These are phyloP conservation scores for Galerina marginata DNA, from an alignment of 768 basidiomycete species.

Conservation along the genomic window DNA sequence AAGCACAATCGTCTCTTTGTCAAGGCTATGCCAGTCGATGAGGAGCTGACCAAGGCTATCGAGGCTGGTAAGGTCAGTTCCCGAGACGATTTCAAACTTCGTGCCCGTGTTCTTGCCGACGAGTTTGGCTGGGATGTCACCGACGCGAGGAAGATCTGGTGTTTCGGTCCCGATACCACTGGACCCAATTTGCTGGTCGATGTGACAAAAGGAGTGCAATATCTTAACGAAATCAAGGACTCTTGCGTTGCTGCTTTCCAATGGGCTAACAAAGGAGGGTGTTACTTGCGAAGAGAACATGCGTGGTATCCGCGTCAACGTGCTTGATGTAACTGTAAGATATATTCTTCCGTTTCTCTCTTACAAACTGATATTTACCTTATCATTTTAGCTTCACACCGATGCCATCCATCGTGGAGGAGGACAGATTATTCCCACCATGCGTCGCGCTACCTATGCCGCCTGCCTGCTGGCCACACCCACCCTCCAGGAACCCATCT, in stretches of 20 bases:
- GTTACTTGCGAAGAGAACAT: slow-evolving; percentile 97
- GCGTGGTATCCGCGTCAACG: slow-evolving; percentile 97
- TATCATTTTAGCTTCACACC: slow-evolving; percentile 76
- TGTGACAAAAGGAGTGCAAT: slow-evolving; percentile 99
- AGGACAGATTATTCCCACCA: slow-evolving; percentile 97
- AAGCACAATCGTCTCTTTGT: slow-evolving; percentile 99
- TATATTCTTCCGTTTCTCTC: not conserved
- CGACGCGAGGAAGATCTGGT: slow-evolving; percentile 99
- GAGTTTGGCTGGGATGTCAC: slow-evolving; percentile 99
- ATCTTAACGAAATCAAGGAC: slow-evolving; percentile 99
- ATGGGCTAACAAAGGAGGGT: slow-evolving; percentile 99
- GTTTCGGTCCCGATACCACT: slow-evolving; percentile 98
- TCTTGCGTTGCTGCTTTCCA: slow-evolving; percentile 99
- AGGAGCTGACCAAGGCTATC: slow-evolving; percentile 93
- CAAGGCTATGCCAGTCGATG: slow-evolving; percentile 92
- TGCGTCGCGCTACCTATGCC: slow-evolving; percentile 95
- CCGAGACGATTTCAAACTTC: slow-evolving; percentile 97
- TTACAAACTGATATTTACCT: slow-evolving; percentile 1
- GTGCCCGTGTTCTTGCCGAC: slow-evolving; percentile 95
- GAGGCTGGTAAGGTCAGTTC: slow-evolving; percentile 84
- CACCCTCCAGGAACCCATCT: slow-evolving; percentile 94
- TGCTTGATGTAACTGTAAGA: slow-evolving; percentile 92
- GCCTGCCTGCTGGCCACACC: slow-evolving; percentile 92
- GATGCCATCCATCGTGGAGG: slow-evolving; percentile 99
- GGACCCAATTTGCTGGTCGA: slow-evolving; percentile 97